These are phyloP conservation scores for Saccharomycopsis oosterbeekiorum DNA, from an alignment of 805 yeast genomes.

Conservation along the genomic window DNA sequence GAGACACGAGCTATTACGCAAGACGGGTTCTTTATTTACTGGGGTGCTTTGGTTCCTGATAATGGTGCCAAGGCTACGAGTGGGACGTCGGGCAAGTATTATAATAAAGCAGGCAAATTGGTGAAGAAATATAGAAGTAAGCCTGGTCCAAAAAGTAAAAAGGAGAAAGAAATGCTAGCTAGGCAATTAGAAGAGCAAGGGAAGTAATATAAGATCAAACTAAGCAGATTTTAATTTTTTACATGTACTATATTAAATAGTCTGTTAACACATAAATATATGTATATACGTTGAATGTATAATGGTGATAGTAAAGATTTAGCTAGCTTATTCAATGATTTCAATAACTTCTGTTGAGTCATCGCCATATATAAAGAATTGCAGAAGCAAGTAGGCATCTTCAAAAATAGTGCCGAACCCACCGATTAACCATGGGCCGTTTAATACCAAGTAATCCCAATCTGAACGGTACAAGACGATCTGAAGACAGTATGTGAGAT, in stretches of 20 bases:
- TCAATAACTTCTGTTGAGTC: constrained; percentile 19
- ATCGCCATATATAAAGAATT: constrained; percentile 52
- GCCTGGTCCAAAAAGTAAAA: constrained; percentile 18
- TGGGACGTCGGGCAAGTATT: neutral
- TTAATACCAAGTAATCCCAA: constrained; percentile 45
- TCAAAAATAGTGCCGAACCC: constrained; percentile 69
- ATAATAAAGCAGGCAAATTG: constrained; percentile 11
- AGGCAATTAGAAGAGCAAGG: constrained; percentile 4
- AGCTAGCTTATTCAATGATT: constrained; percentile 6
- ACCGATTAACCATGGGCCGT: constrained; percentile 71
- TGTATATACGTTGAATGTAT: neutral
- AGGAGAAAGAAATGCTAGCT: constrained; percentile 14
- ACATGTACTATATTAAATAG: neutral
- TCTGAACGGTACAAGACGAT: constrained; percentile 59
- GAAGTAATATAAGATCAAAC: neutral
- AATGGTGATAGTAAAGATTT: too few relatives aligned
- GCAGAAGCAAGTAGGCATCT: constrained; percentile 55
- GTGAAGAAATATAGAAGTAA: constrained; percentile 16
- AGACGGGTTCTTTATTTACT: constrained; percentile 92
- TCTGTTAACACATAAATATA: neutral
- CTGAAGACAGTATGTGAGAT: constrained; percentile 65
- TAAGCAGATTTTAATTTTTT: neutral
- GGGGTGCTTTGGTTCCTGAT: constrained; percentile 70
- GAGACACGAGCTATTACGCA: constrained; percentile 86
- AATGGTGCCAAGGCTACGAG: neutral